Conservation (phyloP, 805 yeast species). For the Yarrowia yakushimensis region DNA sequence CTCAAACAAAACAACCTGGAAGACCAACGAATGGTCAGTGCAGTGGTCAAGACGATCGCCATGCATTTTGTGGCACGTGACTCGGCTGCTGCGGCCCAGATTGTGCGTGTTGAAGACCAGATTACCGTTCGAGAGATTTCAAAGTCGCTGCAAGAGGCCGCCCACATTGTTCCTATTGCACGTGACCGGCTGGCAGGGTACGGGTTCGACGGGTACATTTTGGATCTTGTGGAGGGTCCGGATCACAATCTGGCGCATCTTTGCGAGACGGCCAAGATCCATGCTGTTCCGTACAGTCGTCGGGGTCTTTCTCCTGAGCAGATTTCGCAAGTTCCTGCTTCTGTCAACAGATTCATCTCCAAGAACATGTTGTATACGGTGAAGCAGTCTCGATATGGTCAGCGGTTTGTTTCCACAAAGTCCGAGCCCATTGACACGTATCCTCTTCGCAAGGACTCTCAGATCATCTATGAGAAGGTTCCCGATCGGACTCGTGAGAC, state of each 20-base stretch:
- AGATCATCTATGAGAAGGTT: slow-evolving; percentile 9
- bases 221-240: slow-evolving; percentile 75
- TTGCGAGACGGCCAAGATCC: slow-evolving; percentile 47
- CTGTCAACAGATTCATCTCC: neutral
- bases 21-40: slow-evolving; percentile 3
- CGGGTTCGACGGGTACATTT: slow-evolving; percentile 79
- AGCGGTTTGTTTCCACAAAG: neutral
- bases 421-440: neutral
- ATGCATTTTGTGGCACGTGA: neutral
- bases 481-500: neutral
- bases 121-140: neutral
- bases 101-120: neutral
- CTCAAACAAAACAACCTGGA: neutral
- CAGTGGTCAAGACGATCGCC: neutral
- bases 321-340: slow-evolving; percentile 30
- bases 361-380: neutral
- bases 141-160: neutral
- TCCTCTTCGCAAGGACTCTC: neutral
- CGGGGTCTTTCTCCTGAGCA: slow-evolving; percentile 45
- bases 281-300: slow-evolving; percentile 60
- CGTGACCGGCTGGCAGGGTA: slow-evolving; percentile 38
- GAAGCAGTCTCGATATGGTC: neutral
- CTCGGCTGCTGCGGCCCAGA: neutral
- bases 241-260: slow-evolving; percentile 66
- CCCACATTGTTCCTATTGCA: neutral